A percentile compares a stretch with the other conserved stretches of the same genome.
These are phyloP conservation scores for Cronartium quercuum DNA, from an alignment of 1,284 basidiomycete species.

Conservation along the genomic window DNA sequence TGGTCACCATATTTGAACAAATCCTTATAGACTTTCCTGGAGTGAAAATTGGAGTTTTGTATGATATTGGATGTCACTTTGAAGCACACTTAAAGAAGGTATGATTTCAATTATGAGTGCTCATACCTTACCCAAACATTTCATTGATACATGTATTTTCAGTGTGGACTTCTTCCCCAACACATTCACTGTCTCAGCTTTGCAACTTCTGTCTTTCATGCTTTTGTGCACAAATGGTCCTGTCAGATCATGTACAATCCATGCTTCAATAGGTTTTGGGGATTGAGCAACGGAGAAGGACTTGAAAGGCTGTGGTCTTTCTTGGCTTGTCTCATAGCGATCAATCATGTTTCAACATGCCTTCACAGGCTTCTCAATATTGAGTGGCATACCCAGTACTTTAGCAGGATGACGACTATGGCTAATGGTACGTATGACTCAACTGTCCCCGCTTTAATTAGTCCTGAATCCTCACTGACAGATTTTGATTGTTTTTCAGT, in stretches of 20 bases:
- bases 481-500: background rate
- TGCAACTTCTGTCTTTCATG: slow-evolving; percentile 12
- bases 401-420: background rate
- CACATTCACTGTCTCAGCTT: background rate
- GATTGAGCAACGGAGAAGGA: background rate
- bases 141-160: background rate
- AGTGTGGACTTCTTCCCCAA: background rate
- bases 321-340: background rate
- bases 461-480: background rate
- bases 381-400: background rate
- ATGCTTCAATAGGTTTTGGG: background rate
- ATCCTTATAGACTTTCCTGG: background rate
- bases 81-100: slow-evolving; percentile 9
- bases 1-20: background rate
- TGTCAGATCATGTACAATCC: slow-evolving; percentile 1
- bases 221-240: background rate
- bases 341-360: background rate
- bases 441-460: background rate
- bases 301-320: background rate
- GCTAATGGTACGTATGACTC: background rate
- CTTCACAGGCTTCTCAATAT: background rate
- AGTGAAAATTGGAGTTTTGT: background rate
- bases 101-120: background rate
- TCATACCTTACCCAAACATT: background rate
- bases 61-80: slow-evolving; percentile 7